A percentile compares a stretch with the other conserved stretches of the same genome.
Evolutionary conservation across 2,329 filamentous ascomycete species (phyloP).

Genomic region (Diaporthe destruens): DNA sequence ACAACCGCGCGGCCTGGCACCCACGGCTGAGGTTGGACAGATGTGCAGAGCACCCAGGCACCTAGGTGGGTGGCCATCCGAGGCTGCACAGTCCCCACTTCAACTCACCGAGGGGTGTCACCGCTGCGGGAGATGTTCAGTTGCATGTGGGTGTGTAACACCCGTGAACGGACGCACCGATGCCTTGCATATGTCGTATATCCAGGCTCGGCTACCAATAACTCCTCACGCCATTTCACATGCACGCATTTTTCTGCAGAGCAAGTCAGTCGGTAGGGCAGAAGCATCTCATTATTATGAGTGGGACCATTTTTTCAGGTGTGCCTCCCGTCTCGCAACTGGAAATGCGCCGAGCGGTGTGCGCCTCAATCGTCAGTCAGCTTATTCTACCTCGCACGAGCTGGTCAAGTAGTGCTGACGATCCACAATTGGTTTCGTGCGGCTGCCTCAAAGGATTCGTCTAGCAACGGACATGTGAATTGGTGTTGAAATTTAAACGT

Average conservation of each 20-base stretch:
- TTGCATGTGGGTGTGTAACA: neutral
- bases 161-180: neutral
- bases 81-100: no score
- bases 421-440: neutral
- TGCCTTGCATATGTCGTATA: neutral
- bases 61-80: no score
- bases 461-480: neutral
- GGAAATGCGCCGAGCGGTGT: neutral
- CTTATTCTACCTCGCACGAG: neutral
- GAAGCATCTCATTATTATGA: neutral
- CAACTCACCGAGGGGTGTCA: neutral
- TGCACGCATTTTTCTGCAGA: neutral
- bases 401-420: slow-evolving; percentile 18
- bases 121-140: neutral
- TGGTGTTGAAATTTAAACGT: neutral
- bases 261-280: neutral
- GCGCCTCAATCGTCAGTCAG: slow-evolving; percentile 16
- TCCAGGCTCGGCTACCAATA: neutral
- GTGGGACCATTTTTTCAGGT: slow-evolving; percentile 4
- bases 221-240: neutral
- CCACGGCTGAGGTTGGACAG: no score
- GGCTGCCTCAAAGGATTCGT: slow-evolving; percentile 26
- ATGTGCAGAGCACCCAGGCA: no score
- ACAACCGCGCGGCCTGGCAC: no score
- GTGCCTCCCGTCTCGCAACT: neutral